A percentile compares a stretch with the other conserved stretches of the same genome.
These are phyloP conservation scores for Combretum micranthum DNA, from an alignment of 345 rosid species.

Conservation along the genomic window DNA sequence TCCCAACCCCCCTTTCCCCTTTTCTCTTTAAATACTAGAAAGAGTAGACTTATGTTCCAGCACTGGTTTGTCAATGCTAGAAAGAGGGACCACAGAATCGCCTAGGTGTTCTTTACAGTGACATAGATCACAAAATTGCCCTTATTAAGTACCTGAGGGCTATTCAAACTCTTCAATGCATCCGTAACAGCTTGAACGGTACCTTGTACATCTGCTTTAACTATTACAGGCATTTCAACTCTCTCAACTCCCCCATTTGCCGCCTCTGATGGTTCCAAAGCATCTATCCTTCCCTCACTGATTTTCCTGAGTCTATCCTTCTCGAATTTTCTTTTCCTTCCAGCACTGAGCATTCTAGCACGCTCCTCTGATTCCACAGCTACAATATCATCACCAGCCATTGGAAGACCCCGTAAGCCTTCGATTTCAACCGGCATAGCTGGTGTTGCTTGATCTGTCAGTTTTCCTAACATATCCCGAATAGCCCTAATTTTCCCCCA, in stretches of 20 bases:
- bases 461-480: conserved; percentile 66
- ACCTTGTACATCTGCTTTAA: conserved; percentile 92
- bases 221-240: conserved; percentile 64
- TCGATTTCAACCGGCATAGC: conserved; percentile 91
- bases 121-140: not conserved
- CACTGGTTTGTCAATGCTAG: too few species aligned
- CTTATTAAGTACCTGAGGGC: conserved; percentile 63
- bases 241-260: conserved; percentile 39
- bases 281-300: conserved; percentile 38
- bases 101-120: not conserved
- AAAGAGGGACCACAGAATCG: not conserved
- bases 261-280: conserved; percentile 37
- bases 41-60: too few species aligned
- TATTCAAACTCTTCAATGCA: conserved; percentile 72
- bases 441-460: conserved; percentile 59
- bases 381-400: conserved; percentile 93
- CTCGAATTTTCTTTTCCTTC: conserved; percentile 68
- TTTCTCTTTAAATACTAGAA: too few species aligned
- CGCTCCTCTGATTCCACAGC: conserved; percentile 87
- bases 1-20: too few species aligned
- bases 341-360: conserved; percentile 86
- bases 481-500: conserved; percentile 92
- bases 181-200: conserved; percentile 96
- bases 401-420: conserved; percentile 89
- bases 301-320: conserved; percentile 64